Evolutionary conservation across 176 grass and related monocot species (phyloP), one percentile per base, ranked within the genome.

Genomic region (Echinochloa phyllopogon): DNA sequence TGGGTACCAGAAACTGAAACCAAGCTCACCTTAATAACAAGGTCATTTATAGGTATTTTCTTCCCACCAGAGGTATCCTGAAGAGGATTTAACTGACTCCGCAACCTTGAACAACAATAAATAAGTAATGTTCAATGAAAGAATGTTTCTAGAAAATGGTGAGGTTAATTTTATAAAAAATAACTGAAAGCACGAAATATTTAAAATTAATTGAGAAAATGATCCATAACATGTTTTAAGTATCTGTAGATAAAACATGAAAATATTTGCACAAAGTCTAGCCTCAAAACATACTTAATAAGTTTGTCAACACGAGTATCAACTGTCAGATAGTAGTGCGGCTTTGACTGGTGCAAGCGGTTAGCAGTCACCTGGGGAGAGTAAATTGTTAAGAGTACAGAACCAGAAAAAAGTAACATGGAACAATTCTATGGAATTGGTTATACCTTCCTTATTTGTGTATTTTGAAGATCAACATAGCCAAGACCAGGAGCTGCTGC

Each of bases 261-360:
- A 52, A 52, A 52, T 52, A 52, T 52, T 52, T 52, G 50, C 50
- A 52, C 50, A 52, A 52, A 52, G 11, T 49, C 13, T 49, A 49
- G 47, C 47, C 47, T 49, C 47, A 12, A 49, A 49, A 10, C 82
- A 87, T 94, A 97, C 92, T 91, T 88, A 70, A 95, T 88, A 76
- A 98, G 90, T 49, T 95, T 93, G 79, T 98, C 95, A n/a, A 95
- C 95, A 72, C 89, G 50, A 43, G 88, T 69, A 56, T 98, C 90
- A 51, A 95, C 90, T 86, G 90, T 93, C 82, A 98, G 82, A 78
- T 98, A 98, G 79, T 98, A 98, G 85, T 98, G 95, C 14, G 95
- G 91, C 65, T 98, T 98, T 33, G 95, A 98, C 82, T 45, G 50
- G 50, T 95, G 79, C 43, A 98, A 85, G 51, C 91, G 88, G 43